Evolutionary conservation across 108 stramenopile genomes (phyloP).

Genomic region (Skeletonema tropicum): DNA sequence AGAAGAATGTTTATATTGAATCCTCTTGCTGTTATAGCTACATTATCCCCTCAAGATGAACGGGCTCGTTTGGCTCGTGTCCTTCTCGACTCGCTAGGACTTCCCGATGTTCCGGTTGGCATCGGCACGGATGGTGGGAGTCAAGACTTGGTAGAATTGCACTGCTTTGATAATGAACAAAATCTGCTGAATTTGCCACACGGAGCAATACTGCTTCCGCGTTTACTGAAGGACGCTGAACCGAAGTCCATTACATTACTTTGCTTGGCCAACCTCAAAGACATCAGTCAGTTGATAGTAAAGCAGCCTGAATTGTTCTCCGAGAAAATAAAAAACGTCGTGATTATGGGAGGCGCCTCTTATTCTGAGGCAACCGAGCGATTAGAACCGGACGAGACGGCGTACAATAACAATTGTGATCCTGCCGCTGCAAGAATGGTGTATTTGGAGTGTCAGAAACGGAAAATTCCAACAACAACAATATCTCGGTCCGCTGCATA

Average conservation of each 20-base stretch:
- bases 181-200: not conserved
- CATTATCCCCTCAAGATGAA: slow-evolving; percentile 19
- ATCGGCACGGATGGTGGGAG: slow-evolving; percentile 16
- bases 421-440: slow-evolving; percentile 10
- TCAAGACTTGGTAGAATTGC: slow-evolving; percentile 4
- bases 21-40: slow-evolving; percentile 20
- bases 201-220: slow-evolving; percentile 1
- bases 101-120: slow-evolving; percentile 20
- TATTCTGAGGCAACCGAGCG: slow-evolving; percentile 3
- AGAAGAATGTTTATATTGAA: slow-evolving; percentile 16
- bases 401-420: slow-evolving; percentile 26
- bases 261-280: slow-evolving; percentile 13
- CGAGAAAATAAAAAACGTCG: slow-evolving; percentile 5
- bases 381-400: slow-evolving; percentile 20
- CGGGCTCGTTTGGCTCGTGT: slow-evolving; percentile 21
- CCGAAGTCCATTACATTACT: slow-evolving; percentile 24
- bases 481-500: slow-evolving; percentile 13
- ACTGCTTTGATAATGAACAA: slow-evolving; percentile 7
- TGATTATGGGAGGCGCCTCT: slow-evolving; percentile 18
- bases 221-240: not conserved
- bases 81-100: slow-evolving; percentile 15
- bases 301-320: slow-evolving; percentile 9
- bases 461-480: slow-evolving; percentile 6
- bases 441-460: slow-evolving; percentile 6
- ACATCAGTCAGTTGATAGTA: slow-evolving; percentile 7